phyloP scores from a whole-genome alignment of 2,329 filamentous ascomycete genomes.

The Tolypocladium cylindrosporum region DNA sequence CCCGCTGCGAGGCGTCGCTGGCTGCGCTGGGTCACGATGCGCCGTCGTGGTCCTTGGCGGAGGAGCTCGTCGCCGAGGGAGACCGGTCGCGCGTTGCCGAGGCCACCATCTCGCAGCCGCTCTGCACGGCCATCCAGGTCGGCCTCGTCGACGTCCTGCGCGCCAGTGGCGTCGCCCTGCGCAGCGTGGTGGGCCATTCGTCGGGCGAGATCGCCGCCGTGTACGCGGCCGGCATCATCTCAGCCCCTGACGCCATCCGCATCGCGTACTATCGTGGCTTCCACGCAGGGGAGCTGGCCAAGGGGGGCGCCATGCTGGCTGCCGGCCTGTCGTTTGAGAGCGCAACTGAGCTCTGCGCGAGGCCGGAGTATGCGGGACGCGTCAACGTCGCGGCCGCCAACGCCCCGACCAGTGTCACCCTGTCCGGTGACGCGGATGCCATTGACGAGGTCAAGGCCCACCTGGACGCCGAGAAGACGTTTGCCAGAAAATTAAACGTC shows the following conservation, averaged over 20 bases:
- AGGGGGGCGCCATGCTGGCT: constrained; percentile 10
- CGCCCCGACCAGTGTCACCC: neutral
- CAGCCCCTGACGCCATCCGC: constrained; percentile 6
- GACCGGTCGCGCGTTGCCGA: neutral
- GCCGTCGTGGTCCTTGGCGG: constrained; percentile 1
- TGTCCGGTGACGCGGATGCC: neutral
- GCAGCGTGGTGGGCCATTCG: constrained; percentile 27
- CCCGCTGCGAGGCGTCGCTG: neutral
- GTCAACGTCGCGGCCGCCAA: constrained; percentile 12
- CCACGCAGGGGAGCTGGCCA: neutral
- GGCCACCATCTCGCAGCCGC: constrained; percentile 13
- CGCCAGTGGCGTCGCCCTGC: constrained; percentile 18
- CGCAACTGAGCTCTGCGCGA: neutral
- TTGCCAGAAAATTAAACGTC: neutral
- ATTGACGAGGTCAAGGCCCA: neutral
- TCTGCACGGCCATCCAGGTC: constrained; percentile 23
- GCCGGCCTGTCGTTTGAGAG: constrained; percentile 6
- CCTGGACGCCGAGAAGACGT: neutral
- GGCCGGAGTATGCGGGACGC: neutral
- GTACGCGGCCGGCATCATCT: constrained; percentile 12
- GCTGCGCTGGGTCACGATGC: neutral
- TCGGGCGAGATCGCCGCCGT: constrained; percentile 21
- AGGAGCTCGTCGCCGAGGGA: neutral
- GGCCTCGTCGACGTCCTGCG: constrained; percentile 22
- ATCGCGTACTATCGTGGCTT: constrained; percentile 10